Evolutionary conservation across 305 asterid genomes (phyloP).

Genomic region (Fraxinus latifolia): DNA sequence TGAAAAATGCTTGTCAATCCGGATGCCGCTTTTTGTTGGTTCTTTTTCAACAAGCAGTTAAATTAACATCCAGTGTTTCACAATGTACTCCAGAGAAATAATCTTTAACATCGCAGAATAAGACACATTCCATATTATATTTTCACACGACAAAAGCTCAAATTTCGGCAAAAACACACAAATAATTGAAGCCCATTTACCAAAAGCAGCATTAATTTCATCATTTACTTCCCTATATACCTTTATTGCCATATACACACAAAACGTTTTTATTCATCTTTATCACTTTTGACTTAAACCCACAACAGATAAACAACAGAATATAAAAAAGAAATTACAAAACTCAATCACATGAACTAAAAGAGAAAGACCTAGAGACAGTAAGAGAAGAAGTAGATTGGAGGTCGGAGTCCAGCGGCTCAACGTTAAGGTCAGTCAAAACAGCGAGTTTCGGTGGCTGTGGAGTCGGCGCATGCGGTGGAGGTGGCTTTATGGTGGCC

Average conservation of each 20-base stretch:
- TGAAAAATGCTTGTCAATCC: background rate
- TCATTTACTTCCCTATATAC: background rate
- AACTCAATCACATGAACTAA: background rate
- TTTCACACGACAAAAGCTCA: background rate
- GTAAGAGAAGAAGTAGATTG: slow-evolving; percentile 12
- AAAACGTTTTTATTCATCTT: background rate
- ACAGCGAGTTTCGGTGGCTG: slow-evolving; percentile 33
- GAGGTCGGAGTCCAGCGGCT: slow-evolving; percentile 52
- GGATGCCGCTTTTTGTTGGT: background rate
- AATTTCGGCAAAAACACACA: background rate
- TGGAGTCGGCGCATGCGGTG: slow-evolving; percentile 16
- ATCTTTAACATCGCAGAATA: background rate
- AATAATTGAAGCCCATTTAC: background rate
- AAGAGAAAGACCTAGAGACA: slow-evolving; percentile 31
- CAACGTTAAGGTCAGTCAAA: slow-evolving; percentile 65
- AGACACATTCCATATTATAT: slow-evolving; percentile 6
- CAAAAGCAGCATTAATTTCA: background rate
- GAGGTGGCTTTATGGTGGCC: slow-evolving; percentile 27
- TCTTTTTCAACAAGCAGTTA: background rate
- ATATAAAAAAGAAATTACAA: background rate
- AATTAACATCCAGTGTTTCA: background rate
- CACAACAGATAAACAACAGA: background rate
- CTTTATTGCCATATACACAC: background rate
- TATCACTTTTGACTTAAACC: background rate
- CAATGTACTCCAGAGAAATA: background rate